phyloP scores from a whole-genome alignment of 345 rosid species.

The Gossypium arboreum region DNA sequence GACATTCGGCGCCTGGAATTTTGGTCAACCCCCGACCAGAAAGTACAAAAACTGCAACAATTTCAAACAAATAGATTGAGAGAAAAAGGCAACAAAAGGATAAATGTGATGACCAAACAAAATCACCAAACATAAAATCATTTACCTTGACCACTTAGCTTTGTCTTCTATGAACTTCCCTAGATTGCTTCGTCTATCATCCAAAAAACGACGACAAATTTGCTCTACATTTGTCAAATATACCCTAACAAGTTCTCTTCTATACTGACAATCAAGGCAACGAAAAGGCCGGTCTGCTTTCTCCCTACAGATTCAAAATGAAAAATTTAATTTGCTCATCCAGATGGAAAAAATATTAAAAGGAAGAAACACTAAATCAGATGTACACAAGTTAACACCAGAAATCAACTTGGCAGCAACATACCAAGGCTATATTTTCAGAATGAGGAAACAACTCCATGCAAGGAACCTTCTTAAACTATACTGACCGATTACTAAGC shows the following conservation, averaged over 20 bases:
- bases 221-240: constrained; percentile 84
- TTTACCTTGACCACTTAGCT: constrained; percentile 80
- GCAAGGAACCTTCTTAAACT: neutral
- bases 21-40: constrained; percentile 83
- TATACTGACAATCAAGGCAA: constrained; percentile 78
- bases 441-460: constrained; percentile 4
- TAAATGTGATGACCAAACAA: neutral
- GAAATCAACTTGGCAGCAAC: constrained; percentile 7
- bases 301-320: constrained; percentile 48
- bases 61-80: constrained; percentile 6
- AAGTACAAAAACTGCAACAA: constrained; percentile 67
- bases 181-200: constrained; percentile 67
- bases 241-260: constrained; percentile 91
- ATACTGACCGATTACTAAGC: constrained; percentile 3
- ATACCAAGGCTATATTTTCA: neutral
- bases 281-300: constrained; percentile 84
- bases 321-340: neutral
- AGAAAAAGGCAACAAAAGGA: neutral
- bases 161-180: constrained; percentile 72
- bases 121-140: constrained; percentile 1
- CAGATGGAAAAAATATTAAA: neutral
- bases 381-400: neutral
- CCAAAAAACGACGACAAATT: constrained; percentile 76
- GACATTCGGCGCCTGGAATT: constrained; percentile 69
- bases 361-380: neutral